Evolutionary conservation across 2,329 filamentous ascomycete genomes (phyloP), one percentile per base, ranked within the genome.

Genomic region (Epichloe glyceriae): DNA sequence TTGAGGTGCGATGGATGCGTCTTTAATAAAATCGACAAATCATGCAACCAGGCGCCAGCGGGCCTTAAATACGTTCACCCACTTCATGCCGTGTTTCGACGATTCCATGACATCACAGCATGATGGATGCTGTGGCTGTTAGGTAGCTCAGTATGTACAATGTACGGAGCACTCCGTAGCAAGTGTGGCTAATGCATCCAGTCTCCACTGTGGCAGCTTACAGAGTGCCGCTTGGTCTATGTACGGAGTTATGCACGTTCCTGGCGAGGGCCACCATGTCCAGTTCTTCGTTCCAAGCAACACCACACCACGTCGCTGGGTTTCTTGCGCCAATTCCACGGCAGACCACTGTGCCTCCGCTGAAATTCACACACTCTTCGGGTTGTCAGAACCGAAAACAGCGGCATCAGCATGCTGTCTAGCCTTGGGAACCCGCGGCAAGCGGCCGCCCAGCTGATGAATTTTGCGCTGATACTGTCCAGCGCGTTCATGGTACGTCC

Each of bases 381-480:
- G 0, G 5, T 6, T n/a, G n/a, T n/a, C 10, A n/a, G n/a, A 48
- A 8, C 22, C 15, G 17, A 38, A 17, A 33, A 17, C 22, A 30
- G 22, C 39, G 17, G 15, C 26, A 30, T 17, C 50, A 43, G 43
- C 52, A 90, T 90, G 86, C 62, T 91, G 56, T 80, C 82, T 43
- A 70, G 75, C 56, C 73, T 94, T 56, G 71, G 74, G 53, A 89
- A 88, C 67, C 85, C 87, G 57, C 85, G 89, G 67, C 88, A 94
- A 67, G 77, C 86, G 50, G 82, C 88, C 60, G 76, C 81, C 46
- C 88, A 95, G 74, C 69, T 91, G 58, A 80, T 95, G 64, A 95
- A 94, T 71, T 95, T 96, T 67, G 88, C 83, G 51, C 80, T 96
- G 56, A 88, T 95, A 55, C 79, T 95, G 47, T 89, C 85, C 10